Evolutionary conservation across 345 rosid genomes (phyloP).

Genomic region (Citrus australasica): DNA sequence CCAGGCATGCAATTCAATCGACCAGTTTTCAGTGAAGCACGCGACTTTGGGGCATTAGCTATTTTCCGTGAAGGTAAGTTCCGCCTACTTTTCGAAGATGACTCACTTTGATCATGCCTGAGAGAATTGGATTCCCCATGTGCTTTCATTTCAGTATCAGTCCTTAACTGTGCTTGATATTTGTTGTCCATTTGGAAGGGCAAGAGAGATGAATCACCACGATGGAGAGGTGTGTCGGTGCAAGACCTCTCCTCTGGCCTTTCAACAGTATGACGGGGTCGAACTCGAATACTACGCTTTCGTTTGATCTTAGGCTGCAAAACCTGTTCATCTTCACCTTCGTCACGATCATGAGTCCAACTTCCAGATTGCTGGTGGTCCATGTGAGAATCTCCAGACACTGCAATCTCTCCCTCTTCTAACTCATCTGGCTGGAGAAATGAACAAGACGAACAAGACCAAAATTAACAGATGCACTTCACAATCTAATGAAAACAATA

Average conservation of each 20-base stretch:
- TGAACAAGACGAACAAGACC: constrained; percentile 25
- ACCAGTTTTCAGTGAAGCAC: constrained; percentile 64
- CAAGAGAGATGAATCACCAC: constrained; percentile 45
- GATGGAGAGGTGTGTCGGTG: constrained; percentile 50
- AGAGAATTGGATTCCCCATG: constrained; percentile 38
- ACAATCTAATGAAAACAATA: constrained; percentile 5
- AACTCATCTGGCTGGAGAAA: constrained; percentile 77
- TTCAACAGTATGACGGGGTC: constrained; percentile 81
- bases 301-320: constrained; percentile 93
- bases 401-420: constrained; percentile 98
- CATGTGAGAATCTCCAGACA: constrained; percentile 88
- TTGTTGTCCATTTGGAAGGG: constrained; percentile 59
- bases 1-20: constrained; percentile 50
- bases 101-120: constrained; percentile 70
- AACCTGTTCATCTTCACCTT: constrained; percentile 98
- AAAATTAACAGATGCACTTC: constrained; percentile 21
- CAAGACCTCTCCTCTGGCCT: constrained; percentile 55
- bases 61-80: constrained; percentile 63
- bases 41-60: constrained; percentile 63
- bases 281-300: constrained; percentile 89
- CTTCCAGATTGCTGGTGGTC: constrained; percentile 93
- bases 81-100: constrained; percentile 55
- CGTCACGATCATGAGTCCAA: constrained; percentile 92
- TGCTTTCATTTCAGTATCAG: constrained; percentile 38
- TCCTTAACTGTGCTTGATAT: constrained; percentile 60